Base-by-base conservation (phyloP, 2,329 filamentous ascomycete genomes). In the Ascochyta koolunga region DNA sequence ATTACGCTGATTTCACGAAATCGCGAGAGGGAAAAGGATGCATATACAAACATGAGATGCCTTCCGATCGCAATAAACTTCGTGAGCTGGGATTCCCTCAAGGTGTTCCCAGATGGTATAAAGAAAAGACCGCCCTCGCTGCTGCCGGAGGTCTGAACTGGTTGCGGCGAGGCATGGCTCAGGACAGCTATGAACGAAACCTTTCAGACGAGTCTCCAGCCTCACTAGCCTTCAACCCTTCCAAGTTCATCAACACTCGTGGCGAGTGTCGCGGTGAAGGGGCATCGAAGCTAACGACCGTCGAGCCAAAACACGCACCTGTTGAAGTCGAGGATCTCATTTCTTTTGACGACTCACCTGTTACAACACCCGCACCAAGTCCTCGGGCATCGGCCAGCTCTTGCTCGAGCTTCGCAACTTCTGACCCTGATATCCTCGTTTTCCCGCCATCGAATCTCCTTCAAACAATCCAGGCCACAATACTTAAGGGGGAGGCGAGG, bases 11-110 rank as follows among this genome's bases (percentile, higher is more conserved):
- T 21, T 37, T 37, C 11, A 37, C 35, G 9, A 37, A 37, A 13
- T 37, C 35, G 16, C 8, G 11, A 11, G 35, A 37, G 11, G 35
- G 35, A 10, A 21, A 13, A 21, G 92, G 93, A 0, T 96, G 93
- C 78, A 86, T 88, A 61, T 96, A 87, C 79, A 93, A 92, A 77
- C 93, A 96, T 72, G 90, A 95, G 71, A 96, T 96, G 89, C 93
- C 93, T 0, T 86, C 92, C 60, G 80, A 80, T 44, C 50, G 7
- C 10, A 77, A 80, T 0, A 89, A 86, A 1, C 84, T 96, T 63
- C 77, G 83, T 37, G 79, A 82, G 6, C 80, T 96, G 2, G 93
- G 93, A 0, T 82, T 96, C 44, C 75, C 76, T 2, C 35, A 59
- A 8, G 74, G 76, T 2, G 74, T 81, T 15, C 85, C 85, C 8